These are phyloP conservation scores for Fusarium xylarioides DNA, from an alignment of 2,329 filamentous ascomycete species.

Conservation along the genomic window DNA sequence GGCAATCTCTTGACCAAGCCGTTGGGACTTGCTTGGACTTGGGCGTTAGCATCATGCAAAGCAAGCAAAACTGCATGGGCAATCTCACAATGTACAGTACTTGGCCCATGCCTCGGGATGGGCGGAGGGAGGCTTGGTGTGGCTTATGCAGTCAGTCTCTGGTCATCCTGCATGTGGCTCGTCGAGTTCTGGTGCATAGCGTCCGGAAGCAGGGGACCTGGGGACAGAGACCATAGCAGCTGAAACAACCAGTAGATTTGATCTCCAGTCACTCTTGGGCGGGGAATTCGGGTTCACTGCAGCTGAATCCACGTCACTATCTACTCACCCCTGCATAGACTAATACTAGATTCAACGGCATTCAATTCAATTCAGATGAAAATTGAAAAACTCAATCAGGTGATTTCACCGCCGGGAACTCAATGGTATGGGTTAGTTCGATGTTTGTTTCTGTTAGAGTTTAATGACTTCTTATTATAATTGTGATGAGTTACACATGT, in stretches of 20 bases:
- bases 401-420: not conserved
- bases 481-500: not conserved
- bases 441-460: not conserved
- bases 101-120: slow-evolving; percentile 22
- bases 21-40: slow-evolving; percentile 21
- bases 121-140: slow-evolving; percentile 26
- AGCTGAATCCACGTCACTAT: slow-evolving; percentile 38
- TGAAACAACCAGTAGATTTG: slow-evolving; percentile 39
- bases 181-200: slow-evolving; percentile 22
- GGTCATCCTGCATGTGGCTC: slow-evolving; percentile 32
- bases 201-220: slow-evolving; percentile 34
- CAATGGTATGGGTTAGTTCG: not conserved
- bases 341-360: slow-evolving; percentile 3
- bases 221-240: slow-evolving; percentile 16
- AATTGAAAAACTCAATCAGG: not conserved
- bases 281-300: slow-evolving; percentile 16
- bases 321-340: slow-evolving; percentile 6
- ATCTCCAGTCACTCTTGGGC: slow-evolving; percentile 20
- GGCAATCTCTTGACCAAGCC: slow-evolving; percentile 23
- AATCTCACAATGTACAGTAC: slow-evolving; percentile 22
- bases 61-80: slow-evolving; percentile 11
- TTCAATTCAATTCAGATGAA: slow-evolving; percentile 8
- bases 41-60: slow-evolving; percentile 6
- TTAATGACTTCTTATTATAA: not conserved
- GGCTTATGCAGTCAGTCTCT: slow-evolving; percentile 16